A percentile compares a stretch with the other conserved stretches of the same genome.
Evolutionary conservation across 345 rosid genomes (phyloP).

Genomic region (Arabidopsis arenosa): DNA sequence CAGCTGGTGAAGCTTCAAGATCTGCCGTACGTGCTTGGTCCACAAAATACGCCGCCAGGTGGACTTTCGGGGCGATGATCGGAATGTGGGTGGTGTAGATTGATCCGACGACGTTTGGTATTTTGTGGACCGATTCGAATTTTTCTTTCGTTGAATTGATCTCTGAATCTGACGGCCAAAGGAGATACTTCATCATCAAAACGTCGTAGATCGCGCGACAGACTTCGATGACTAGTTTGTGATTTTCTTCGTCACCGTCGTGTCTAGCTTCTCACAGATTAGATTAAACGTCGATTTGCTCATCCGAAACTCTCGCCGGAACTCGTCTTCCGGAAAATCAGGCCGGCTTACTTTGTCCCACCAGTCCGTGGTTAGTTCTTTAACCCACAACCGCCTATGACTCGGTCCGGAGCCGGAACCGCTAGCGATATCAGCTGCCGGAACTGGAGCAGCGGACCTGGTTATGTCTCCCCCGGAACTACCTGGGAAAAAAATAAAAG

Average conservation of each 20-base stretch:
- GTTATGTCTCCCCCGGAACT: conserved; percentile 23
- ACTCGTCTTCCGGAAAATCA: conserved; percentile 74
- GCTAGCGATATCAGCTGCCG: conserved; percentile 32
- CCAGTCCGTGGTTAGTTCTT: conserved; percentile 85
- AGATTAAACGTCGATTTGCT: conserved; percentile 74
- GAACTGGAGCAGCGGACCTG: conserved; percentile 12
- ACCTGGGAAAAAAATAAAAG: no score
- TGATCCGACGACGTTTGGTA: conserved; percentile 72
- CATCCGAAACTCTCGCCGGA: conserved; percentile 75
- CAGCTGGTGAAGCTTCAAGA: no score
- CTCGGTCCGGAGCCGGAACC: conserved; percentile 39
- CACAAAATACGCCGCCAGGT: conserved; percentile 71
- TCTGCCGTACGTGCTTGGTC: no score
- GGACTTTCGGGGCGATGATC: conserved; percentile 77
- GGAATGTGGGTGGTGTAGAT: conserved; percentile 87
- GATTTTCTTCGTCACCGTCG: conserved; percentile 81
- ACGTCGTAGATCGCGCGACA: conserved; percentile 72
- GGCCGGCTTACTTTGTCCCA: conserved; percentile 72
- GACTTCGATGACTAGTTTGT: conserved; percentile 82
- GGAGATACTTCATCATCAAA: conserved; percentile 68
- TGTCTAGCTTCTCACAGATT: conserved; percentile 74
- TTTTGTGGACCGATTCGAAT: conserved; percentile 57
- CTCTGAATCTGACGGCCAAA: conserved; percentile 67
- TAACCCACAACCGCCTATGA: conserved; percentile 83
- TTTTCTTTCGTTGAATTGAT: conserved; percentile 48